phyloP scores from a whole-genome alignment of 163 green algal genomes.

The Volvox carteri region DNA sequence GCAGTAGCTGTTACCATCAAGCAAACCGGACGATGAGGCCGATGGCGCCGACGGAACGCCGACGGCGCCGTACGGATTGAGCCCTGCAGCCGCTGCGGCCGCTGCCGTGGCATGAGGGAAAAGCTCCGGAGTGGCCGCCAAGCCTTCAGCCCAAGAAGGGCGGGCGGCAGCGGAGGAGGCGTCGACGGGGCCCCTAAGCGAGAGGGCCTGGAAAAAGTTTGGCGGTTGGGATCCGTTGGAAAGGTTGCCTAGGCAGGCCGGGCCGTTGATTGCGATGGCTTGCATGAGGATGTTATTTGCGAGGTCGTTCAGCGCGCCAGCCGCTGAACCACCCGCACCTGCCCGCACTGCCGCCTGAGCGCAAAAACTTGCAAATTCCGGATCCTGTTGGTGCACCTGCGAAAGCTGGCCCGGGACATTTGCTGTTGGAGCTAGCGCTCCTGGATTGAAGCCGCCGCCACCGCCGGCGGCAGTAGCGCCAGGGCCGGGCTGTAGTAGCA shows the following conservation, averaged over 20 bases:
- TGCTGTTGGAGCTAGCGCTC: neutral
- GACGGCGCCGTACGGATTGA: neutral
- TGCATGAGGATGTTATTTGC: neutral
- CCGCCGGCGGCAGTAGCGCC: neutral
- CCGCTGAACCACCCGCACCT: too few species aligned
- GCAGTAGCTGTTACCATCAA: neutral
- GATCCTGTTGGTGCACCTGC: too few species aligned
- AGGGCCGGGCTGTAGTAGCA: neutral
- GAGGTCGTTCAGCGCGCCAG: constrained; percentile 1
- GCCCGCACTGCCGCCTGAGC: too few species aligned
- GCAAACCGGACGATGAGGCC: neutral
- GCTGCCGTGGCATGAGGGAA: neutral
- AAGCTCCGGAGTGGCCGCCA: neutral
- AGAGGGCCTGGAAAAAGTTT: neutral
- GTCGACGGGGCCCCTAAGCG: neutral
- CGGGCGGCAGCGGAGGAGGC: neutral
- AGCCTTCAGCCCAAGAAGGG: neutral
- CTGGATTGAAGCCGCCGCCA: neutral
- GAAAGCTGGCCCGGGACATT: neutral
- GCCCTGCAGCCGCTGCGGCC: neutral
- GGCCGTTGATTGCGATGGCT: constrained; percentile 3
- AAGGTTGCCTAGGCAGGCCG: neutral
- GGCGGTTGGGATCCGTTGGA: neutral
- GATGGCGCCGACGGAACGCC: neutral
- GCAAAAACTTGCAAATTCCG: too few species aligned